Evolutionary conservation across 2,329 filamentous ascomycete species (phyloP).

Genomic region (Aspergillus hortae): DNA sequence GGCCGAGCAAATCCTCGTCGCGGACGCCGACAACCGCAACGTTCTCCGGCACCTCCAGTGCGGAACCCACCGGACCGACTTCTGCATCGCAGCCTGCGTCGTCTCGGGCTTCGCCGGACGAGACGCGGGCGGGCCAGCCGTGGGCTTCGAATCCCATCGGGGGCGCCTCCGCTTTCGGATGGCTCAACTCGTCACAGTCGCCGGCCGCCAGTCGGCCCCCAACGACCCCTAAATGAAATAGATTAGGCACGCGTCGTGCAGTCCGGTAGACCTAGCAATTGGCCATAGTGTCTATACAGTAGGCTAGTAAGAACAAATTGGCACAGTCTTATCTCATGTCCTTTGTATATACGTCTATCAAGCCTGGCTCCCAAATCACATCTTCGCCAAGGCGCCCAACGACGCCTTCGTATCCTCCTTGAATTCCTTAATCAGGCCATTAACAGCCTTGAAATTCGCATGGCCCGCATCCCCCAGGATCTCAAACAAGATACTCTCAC

Average conservation of each 20-base stretch:
- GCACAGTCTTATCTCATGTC: too few species aligned
- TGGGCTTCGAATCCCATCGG: conserved; percentile 78
- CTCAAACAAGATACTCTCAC: conserved; percentile 89
- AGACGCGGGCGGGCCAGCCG: conserved; percentile 40
- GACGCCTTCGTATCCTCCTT: conserved; percentile 66
- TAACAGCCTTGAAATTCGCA: conserved; percentile 67
- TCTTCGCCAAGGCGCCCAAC: conserved; percentile 63
- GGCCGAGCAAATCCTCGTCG: conserved; percentile 63
- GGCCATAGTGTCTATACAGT: too few species aligned
- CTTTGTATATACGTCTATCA: too few species aligned
- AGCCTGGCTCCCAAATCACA: conserved; percentile 30
- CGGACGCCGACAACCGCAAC: conserved; percentile 28
- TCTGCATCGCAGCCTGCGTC: conserved; percentile 13
- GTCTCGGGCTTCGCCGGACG: conserved; percentile 24
- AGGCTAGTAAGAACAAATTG: too few species aligned
- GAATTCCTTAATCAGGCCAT: conserved; percentile 74
- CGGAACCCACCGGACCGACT: conserved; percentile 11
- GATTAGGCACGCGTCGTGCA: conserved; percentile 12
- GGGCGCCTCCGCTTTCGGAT: conserved; percentile 89
- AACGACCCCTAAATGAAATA: conserved; percentile 23
- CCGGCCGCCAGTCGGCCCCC: conserved; percentile 6
- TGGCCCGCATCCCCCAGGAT: conserved; percentile 76
- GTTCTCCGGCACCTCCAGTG: conserved; percentile 10
- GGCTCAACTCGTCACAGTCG: conserved; percentile 62
- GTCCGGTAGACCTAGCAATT: too few species aligned